These are phyloP conservation scores for Gillenia trifoliata DNA, from an alignment of 306 rosid genomes.

Conservation along the genomic window DNA sequence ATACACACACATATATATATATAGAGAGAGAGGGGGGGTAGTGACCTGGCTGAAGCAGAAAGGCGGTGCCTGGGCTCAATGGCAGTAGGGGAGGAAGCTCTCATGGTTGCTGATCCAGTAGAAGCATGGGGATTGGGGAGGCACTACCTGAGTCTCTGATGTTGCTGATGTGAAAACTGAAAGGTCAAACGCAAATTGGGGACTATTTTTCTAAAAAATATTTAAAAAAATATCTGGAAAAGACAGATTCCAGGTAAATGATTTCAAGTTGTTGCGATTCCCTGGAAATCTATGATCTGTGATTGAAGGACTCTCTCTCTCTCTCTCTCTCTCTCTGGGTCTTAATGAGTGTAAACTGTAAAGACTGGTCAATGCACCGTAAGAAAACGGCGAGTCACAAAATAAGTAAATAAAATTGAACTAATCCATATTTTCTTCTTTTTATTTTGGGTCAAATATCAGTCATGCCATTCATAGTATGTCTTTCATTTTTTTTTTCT, in stretches of 20 bases:
- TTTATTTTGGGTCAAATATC: too few relatives aligned
- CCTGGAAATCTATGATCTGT: not conserved
- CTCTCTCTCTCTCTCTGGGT: too few relatives aligned
- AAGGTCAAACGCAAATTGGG: too few relatives aligned
- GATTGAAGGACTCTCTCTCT: not conserved
- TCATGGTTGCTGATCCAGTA: slow-evolving; percentile 43
- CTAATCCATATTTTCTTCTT: too few relatives aligned
- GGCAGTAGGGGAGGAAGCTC: slow-evolving; percentile 49
- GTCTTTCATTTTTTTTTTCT: too few relatives aligned
- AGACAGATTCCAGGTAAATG: not conserved
- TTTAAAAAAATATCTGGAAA: not conserved
- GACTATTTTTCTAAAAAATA: not conserved
- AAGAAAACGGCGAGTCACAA: not conserved
- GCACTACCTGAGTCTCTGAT: not conserved
- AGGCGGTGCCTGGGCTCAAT: slow-evolving; percentile 75
- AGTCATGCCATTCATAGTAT: too few relatives aligned
- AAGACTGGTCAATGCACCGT: not conserved
- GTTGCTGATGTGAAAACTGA: not conserved
- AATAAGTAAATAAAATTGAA: too few relatives aligned
- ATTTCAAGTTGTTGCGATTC: not conserved
- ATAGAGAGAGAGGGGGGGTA: slow-evolving; percentile 1
- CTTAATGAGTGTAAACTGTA: too few relatives aligned
- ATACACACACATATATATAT: too few relatives aligned
- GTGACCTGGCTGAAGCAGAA: slow-evolving; percentile 52
- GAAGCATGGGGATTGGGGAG: slow-evolving; percentile 13